phyloP scores from a whole-genome alignment of 768 basidiomycete genomes.

The Coprinopsis cinerea region DNA sequence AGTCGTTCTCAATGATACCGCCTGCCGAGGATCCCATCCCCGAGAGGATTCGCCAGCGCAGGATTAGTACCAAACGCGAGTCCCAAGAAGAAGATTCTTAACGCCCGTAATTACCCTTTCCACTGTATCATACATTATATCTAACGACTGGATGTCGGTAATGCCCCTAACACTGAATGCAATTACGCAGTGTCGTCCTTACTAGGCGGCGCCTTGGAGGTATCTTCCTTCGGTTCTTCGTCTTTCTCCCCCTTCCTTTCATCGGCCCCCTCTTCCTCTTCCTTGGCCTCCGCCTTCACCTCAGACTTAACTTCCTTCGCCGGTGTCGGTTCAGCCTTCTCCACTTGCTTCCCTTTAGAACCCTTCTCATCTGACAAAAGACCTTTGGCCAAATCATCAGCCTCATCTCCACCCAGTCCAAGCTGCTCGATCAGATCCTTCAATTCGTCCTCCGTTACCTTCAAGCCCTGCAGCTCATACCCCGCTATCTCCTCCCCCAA shows the following conservation, averaged over 20 bases:
- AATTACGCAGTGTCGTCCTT: background rate
- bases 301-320: slow-evolving; percentile 1
- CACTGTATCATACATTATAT: background rate
- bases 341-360: slow-evolving; percentile 6
- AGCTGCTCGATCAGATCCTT: slow-evolving; percentile 65
- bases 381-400: slow-evolving; percentile 66
- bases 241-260: slow-evolving; percentile 4
- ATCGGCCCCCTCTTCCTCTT: slow-evolving; percentile 1
- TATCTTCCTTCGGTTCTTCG: slow-evolving; percentile 2
- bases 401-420: slow-evolving; percentile 72
- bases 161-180: slow-evolving; percentile 1
- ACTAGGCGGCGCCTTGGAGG: background rate
- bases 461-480: slow-evolving; percentile 70
- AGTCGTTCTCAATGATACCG: slow-evolving; percentile 2
- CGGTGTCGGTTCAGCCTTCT: slow-evolving; percentile 12
- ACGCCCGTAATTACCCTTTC: background rate
- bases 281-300: slow-evolving; percentile 2
- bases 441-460: slow-evolving; percentile 72
- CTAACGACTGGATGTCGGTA: background rate
- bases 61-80: slow-evolving; percentile 8
- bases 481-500: slow-evolving; percentile 63
- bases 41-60: slow-evolving; percentile 9
- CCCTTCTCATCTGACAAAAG: slow-evolving; percentile 25
- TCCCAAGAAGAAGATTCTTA: slow-evolving; percentile 1
- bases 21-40: slow-evolving; percentile 2